Percentiles rank a stretch among this genome's conserved stretches.
Conservation (phyloP, 305 asterid genomes). For the Nicotiana rustica region DNA sequence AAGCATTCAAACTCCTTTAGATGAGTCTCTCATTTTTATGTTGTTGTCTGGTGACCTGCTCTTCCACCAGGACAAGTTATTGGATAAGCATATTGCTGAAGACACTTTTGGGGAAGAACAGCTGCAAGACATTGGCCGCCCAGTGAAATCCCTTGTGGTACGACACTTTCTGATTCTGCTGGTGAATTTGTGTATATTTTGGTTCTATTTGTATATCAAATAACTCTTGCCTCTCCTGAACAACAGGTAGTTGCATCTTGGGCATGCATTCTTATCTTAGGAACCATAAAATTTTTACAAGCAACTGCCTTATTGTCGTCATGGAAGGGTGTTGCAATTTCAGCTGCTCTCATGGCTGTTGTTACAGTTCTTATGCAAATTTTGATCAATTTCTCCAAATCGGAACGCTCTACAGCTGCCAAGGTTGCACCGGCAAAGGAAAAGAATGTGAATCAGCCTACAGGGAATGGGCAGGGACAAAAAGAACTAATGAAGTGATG, state of each 20-base stretch:
- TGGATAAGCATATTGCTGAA: conserved; percentile 78
- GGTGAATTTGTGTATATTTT: neutral
- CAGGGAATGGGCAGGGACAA: conserved; percentile 41
- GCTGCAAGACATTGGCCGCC: conserved; percentile 71
- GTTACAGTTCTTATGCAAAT: conserved; percentile 84
- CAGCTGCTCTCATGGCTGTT: conserved; percentile 56
- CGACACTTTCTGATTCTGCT: conserved; percentile 10
- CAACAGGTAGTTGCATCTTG: conserved; percentile 82
- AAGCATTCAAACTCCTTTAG: neutral
- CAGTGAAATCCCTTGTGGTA: conserved; percentile 90
- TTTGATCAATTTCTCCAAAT: conserved; percentile 82
- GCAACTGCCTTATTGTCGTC: conserved; percentile 70
- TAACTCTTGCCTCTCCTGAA: conserved; percentile 37
- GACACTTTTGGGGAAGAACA: conserved; percentile 72
- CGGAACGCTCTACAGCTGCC: conserved; percentile 80
- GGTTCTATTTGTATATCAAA: conserved; percentile 12
- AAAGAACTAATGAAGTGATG: conserved; percentile 41
- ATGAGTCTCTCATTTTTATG: neutral
- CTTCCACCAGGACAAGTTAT: conserved; percentile 50
- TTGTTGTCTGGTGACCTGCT: conserved; percentile 16
- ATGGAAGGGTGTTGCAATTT: conserved; percentile 72
- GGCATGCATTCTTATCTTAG: conserved; percentile 66
- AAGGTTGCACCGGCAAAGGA: conserved; percentile 62
- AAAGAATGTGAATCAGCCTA: conserved; percentile 43
- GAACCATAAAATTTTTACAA: conserved; percentile 62